Percentiles rank a stretch among this genome's conserved stretches.
These are phyloP conservation scores for Zygosaccharomyces pseudobailii DNA, from an alignment of 1,139 yeast species.

Conservation along the genomic window DNA sequence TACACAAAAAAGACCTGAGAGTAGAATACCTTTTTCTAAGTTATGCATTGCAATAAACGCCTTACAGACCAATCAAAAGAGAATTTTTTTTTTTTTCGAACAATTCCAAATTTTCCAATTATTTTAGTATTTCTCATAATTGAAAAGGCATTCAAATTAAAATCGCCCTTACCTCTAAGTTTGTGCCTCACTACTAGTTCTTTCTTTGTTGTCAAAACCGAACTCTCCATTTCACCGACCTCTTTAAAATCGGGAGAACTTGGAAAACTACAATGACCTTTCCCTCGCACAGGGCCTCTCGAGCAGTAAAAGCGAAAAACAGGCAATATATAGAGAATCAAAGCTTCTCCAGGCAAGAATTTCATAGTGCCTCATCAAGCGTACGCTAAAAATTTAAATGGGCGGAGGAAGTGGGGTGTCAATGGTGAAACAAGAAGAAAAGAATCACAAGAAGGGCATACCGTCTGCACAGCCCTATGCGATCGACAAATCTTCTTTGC, in stretches of 20 bases:
- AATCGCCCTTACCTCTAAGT: too few species aligned
- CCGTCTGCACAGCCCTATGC: conserved; percentile 7
- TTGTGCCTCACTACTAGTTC: background rate
- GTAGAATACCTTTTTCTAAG: too few species aligned
- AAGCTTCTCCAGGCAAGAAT: background rate
- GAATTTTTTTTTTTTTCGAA: too few species aligned
- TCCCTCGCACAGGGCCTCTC: background rate
- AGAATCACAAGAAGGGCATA: background rate
- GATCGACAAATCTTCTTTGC: conserved; percentile 64
- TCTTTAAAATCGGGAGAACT: background rate
- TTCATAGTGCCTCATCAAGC: background rate
- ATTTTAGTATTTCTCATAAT: too few species aligned
- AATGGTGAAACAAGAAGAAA: background rate
- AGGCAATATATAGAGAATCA: background rate
- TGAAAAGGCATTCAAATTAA: too few species aligned
- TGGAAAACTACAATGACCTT: background rate
- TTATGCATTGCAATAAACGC: too few species aligned
- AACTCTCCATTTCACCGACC: background rate
- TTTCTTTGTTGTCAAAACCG: background rate
- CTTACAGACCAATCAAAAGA: too few species aligned
- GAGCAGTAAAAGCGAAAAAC: background rate
- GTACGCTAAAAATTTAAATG: background rate
- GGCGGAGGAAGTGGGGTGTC: conserved; percentile 1
- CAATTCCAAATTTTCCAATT: too few species aligned
- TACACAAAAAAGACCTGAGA: too few species aligned